Conservation (phyloP, 495 filamentous ascomycete species). For the Penicillium parvum region DNA sequence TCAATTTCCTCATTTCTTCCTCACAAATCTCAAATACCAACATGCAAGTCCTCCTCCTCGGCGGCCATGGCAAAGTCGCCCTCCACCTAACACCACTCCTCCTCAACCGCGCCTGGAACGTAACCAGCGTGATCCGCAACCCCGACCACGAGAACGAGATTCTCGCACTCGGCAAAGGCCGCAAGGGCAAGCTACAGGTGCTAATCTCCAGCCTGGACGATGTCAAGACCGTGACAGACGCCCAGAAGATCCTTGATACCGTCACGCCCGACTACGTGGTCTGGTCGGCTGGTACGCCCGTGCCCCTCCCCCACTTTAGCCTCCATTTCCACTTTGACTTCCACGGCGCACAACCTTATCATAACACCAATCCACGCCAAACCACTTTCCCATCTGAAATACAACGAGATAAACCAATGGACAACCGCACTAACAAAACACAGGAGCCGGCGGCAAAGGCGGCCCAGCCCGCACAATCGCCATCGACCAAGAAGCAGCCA, state of each 20-base stretch:
- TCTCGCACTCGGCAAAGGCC: slow-evolving; percentile 50
- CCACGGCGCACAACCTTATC: background rate
- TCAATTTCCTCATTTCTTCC: background rate
- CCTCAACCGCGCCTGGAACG: slow-evolving; percentile 64
- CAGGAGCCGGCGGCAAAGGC: slow-evolving; percentile 73
- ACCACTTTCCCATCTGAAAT: too few relatives aligned
- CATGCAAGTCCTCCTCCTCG: slow-evolving; percentile 66
- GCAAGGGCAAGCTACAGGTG: slow-evolving; percentile 53
- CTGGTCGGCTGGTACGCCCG: slow-evolving; percentile 65
- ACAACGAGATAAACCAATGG: too few relatives aligned
- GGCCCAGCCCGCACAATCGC: slow-evolving; percentile 55
- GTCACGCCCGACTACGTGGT: slow-evolving; percentile 67
- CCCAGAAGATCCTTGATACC: slow-evolving; percentile 55
- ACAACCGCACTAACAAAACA: background rate
- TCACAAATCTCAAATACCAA: slow-evolving; percentile 5
- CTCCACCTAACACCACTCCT: slow-evolving; percentile 74
- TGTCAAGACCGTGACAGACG: slow-evolving; percentile 58
- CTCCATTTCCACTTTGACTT: too few relatives aligned
- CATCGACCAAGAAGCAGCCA: slow-evolving; percentile 65
- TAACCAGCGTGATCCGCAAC: slow-evolving; percentile 74
- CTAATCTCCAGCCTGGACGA: slow-evolving; percentile 67
- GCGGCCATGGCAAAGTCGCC: slow-evolving; percentile 77
- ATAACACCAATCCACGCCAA: background rate
- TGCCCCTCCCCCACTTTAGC: slow-evolving; percentile 8
- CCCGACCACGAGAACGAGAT: slow-evolving; percentile 61